Evolutionary conservation across 768 basidiomycete species (phyloP), one percentile per base, ranked within the genome.

Genomic region (Pleurotus djamor): DNA sequence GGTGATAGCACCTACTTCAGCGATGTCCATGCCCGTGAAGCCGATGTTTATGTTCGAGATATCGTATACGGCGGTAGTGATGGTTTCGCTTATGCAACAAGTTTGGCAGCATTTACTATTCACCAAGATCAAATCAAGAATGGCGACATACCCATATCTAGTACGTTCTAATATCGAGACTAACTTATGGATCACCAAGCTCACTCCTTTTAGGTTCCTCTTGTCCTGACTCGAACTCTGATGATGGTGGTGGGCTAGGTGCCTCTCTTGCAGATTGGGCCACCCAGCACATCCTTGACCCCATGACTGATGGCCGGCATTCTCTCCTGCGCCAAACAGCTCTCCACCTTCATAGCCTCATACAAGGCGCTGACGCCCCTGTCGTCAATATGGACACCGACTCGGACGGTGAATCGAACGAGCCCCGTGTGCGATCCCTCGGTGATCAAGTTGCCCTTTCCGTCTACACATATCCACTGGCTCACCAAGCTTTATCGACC

Each of bases 61-160:
- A 67, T 91, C n/a, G 89, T 92, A 0, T 92, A 92, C 66, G 91
- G 91, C 0, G 90, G 91, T 48, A 77, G 84, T 0, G 89, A 91
- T 58, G 91, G 91, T 1, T 71, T 85, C 32, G 91, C 91, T 4
- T 92, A 92, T 68, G 80, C 87, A 55, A 78, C 87, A 60, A 92
- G 91, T 67, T 65, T 93, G 57, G 90, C 89, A 28, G 87, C 89
- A 70, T 93, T 92, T 62, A 76, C 87, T 35, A 74, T 4, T 67
- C 69, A 48, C 56, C 37, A n/a, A 41, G 41, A 56, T 12, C 17
- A 17, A 37, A n/a, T 21, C 5, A 41, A 41, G 49, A 33, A 63
- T 41, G 38, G 38, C 4, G 9, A 9, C 38, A 41, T 41, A n/a
- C n/a, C 9, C 38, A 41, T 41, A 41, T n/a, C 21, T 28, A 28